Conservation (phyloP, 805 yeast species). For the Ogataea methanolica region DNA sequence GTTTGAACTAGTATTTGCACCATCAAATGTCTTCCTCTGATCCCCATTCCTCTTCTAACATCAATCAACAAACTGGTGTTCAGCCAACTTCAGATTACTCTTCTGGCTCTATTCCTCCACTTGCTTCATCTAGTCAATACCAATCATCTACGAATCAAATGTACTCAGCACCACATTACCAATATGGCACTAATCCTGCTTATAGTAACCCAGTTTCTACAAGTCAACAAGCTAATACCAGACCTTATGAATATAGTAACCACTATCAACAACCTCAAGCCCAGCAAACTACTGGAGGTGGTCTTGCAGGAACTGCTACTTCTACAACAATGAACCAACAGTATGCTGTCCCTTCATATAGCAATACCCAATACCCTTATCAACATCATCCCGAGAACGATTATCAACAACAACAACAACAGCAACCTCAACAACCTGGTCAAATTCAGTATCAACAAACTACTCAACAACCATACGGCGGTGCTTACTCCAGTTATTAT, state of each 20-base stretch:
- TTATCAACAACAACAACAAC: constrained; percentile 15
- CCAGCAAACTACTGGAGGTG: constrained; percentile 4
- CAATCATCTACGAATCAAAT: constrained; percentile 7
- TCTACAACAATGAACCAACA: constrained; percentile 1
- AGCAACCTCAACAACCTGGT: constrained; percentile 9
- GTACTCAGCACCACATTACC: constrained; percentile 20
- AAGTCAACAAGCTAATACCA: constrained; percentile 3
- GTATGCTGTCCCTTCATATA: constrained; percentile 11
- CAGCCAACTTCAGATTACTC: constrained; percentile 10
- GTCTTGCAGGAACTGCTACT: constrained; percentile 9
- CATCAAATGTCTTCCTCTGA: constrained; percentile 16
- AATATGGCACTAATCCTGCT: constrained; percentile 13
- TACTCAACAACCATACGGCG: constrained; percentile 12
- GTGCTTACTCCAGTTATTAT: constrained; percentile 13
- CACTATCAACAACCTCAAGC: constrained; percentile 13
- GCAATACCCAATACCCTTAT: constrained; percentile 16
- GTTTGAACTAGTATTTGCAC: not conserved
- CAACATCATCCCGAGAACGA: constrained; percentile 18
- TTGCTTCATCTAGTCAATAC: constrained; percentile 14
- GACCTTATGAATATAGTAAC: constrained; percentile 17
- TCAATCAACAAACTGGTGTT: constrained; percentile 6
- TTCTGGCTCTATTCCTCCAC: constrained; percentile 10
- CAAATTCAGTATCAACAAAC: constrained; percentile 16
- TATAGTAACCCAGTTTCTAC: constrained; percentile 12
- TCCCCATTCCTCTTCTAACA: constrained; percentile 10